phyloP scores from a whole-genome alignment of 495 filamentous ascomycete genomes.

The Penicillium pulvis region DNA sequence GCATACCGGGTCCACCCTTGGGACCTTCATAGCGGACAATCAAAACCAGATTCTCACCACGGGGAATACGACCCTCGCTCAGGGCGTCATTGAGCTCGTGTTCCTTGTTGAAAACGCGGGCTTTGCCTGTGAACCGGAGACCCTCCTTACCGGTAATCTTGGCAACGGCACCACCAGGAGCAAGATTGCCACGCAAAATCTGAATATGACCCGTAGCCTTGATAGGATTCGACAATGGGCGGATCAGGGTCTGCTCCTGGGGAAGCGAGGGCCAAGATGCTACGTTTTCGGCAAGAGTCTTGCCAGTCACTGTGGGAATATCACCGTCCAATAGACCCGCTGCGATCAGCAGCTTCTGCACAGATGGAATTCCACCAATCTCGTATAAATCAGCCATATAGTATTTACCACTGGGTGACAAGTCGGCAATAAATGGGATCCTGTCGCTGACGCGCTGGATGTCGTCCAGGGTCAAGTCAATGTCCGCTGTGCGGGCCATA shows the following conservation, averaged over 20 bases:
- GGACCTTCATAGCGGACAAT: constrained; percentile 96
- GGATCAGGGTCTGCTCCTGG: constrained; percentile 83
- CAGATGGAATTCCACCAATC: constrained; percentile 86
- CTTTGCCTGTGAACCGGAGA: constrained; percentile 75
- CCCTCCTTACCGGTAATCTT: constrained; percentile 99
- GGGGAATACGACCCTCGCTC: constrained; percentile 68
- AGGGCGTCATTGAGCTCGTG: constrained; percentile 75
- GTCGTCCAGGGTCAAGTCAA: constrained; percentile 83
- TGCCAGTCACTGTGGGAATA: constrained; percentile 90
- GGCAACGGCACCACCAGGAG: constrained; percentile 89
- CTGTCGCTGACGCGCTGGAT: constrained; percentile 85
- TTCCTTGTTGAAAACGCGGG: constrained; percentile 91
- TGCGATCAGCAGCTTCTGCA: constrained; percentile 89
- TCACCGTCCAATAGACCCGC: constrained; percentile 78
- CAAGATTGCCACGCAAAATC: constrained; percentile 86
- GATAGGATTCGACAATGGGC: constrained; percentile 79
- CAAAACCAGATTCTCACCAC: constrained; percentile 81
- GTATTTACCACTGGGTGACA: constrained; percentile 84
- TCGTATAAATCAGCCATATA: constrained; percentile 96
- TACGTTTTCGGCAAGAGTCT: constrained; percentile 87
- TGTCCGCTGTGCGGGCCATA: constrained; percentile 88
- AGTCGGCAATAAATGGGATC: constrained; percentile 90
- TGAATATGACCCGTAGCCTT: constrained; percentile 87
- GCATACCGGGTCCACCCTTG: constrained; percentile 96
- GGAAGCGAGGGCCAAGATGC: constrained; percentile 77